Percentiles rank a stretch among this genome's conserved stretches.
phyloP scores from a whole-genome alignment of 2,329 filamentous ascomycete species.

The Cordyceps tenuipes region DNA sequence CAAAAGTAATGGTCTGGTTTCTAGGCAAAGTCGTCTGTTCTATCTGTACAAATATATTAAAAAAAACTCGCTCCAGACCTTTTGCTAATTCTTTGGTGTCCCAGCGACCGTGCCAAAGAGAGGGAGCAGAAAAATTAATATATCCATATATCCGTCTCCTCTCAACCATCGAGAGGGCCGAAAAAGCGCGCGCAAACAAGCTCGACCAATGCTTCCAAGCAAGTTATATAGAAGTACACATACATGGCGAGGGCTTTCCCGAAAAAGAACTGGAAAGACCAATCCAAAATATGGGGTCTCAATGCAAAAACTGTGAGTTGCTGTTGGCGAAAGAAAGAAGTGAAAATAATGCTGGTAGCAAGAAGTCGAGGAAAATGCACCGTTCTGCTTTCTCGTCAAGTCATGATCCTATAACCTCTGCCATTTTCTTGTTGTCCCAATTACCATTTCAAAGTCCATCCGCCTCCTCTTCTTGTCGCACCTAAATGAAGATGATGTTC shows the following conservation, averaged over 20 bases:
- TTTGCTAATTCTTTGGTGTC: neutral
- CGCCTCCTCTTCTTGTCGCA: neutral
- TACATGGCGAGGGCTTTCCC: neutral
- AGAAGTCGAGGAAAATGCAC: neutral
- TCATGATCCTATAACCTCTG: neutral
- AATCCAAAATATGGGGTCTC: neutral
- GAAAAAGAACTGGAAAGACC: neutral
- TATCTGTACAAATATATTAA: neutral
- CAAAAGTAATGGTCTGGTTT: neutral
- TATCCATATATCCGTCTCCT: conserved; percentile 2
- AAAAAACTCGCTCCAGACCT: neutral
- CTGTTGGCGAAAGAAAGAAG: neutral
- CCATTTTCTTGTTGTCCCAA: neutral
- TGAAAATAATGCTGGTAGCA: neutral
- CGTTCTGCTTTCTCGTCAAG: neutral
- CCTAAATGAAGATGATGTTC: conserved; percentile 17
- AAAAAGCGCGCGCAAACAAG: neutral
- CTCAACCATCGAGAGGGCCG: neutral
- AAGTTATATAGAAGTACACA: neutral
- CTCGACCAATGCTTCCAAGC: neutral
- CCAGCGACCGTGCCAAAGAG: neutral
- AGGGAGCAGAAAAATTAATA: neutral
- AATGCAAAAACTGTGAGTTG: neutral
- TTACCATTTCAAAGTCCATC: neutral
- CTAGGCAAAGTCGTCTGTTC: conserved; percentile 2